Evolutionary conservation across 169 alveolate genomes (phyloP).

Genomic region (Cryptosporidium muris): DNA sequence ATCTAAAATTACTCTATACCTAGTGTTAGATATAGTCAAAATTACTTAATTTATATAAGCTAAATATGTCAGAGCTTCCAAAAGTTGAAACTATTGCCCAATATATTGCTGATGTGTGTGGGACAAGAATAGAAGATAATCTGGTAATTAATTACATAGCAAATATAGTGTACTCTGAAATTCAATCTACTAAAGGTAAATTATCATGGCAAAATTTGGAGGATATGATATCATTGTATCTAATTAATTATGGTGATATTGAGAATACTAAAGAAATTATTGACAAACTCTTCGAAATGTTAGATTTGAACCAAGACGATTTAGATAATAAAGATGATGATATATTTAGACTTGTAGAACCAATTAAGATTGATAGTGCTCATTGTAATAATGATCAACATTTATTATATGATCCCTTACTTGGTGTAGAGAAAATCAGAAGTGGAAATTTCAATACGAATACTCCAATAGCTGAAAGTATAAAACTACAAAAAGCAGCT

Average conservation of each 20-base stretch:
- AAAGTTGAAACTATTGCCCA: slow-evolving; percentile 2
- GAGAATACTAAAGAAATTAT: neutral
- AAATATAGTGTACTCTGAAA: slow-evolving; percentile 32
- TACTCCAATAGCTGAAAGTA: slow-evolving; percentile 76
- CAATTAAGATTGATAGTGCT: slow-evolving; percentile 28
- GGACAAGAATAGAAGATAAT: slow-evolving; percentile 23
- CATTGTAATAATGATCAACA: neutral
- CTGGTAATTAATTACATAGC: slow-evolving; percentile 28
- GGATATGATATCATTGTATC: slow-evolving; percentile 18
- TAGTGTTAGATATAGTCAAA: too few species aligned
- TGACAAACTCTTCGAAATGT: slow-evolving; percentile 7
- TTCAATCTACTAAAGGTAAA: slow-evolving; percentile 33
- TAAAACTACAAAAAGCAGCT: slow-evolving; percentile 74
- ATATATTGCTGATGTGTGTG: slow-evolving; percentile 16
- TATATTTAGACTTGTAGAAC: slow-evolving; percentile 34
- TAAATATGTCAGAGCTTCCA: neutral
- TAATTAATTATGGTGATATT: slow-evolving; percentile 33
- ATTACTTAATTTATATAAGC: too few species aligned
- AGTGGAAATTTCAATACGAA: slow-evolving; percentile 75
- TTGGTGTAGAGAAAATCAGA: slow-evolving; percentile 20
- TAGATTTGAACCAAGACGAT: slow-evolving; percentile 33
- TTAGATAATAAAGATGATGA: neutral
- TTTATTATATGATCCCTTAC: slow-evolving; percentile 40
- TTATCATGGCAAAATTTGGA: slow-evolving; percentile 18
- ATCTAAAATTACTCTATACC: too few species aligned